Base-by-base conservation (phyloP, 257 asterid genomes). In the Solanum sejunctum region DNA sequence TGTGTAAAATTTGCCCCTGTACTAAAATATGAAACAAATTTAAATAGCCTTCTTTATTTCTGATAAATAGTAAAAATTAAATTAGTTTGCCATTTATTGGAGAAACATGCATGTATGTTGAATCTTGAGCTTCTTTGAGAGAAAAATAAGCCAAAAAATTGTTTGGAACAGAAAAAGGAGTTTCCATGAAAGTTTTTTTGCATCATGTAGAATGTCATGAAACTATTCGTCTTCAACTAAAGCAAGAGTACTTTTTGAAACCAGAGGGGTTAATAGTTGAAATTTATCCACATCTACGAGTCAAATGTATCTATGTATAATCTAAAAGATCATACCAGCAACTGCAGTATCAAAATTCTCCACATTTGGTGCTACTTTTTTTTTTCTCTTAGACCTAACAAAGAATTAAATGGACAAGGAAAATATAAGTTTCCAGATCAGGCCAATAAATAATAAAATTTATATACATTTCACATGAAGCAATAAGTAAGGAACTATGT, bases 301-400 rank as follows among this genome's bases (percentile, higher is more conserved):
- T 32, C 47, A 75, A 26, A 16, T 77, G 3, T 77, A 77, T 45
- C 26, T 13, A 75, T 49, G 61, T 51, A 15, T 77, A 51, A 26
- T 26, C 43, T 77, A 39, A 77, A 51, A 56, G 81, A 84, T 71
- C 91, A 89, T 92, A 96, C 99, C 98, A 84, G 98, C 88, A 80
- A 94, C 77, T 84, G 85, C 90, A 87, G 89, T 89, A 79, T 93
- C 98, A 6, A 88, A 84, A 88, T 86, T 93, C 88, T 94, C 99
- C 87, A 84, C 94, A 86, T 88, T 93, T 70, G 91, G 93, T 82
- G 92, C 17, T 51, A 95, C n/a, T 28, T 28, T 28, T 84, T 91
- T 87, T 84, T 95, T 96, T 88, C 98, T 93, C 95, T 96, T 96
- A 60, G 96, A 90, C 86, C 96, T 93, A 82, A 94, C 89, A 93